Evolutionary conservation across 768 basidiomycete species (phyloP), one percentile per base, ranked within the genome.

Genomic region (Lentinula sp.): DNA sequence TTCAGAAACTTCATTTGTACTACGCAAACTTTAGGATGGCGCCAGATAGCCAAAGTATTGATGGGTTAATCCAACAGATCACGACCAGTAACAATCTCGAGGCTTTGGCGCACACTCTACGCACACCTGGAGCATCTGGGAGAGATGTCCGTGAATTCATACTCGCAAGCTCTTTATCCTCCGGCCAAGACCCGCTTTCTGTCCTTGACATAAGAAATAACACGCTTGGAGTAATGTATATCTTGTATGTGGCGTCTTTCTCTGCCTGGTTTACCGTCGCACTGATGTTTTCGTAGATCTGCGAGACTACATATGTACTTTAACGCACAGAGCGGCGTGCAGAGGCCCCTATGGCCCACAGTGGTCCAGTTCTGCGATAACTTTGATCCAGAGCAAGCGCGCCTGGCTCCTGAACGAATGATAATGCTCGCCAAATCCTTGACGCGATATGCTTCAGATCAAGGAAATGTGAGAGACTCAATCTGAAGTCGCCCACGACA

Each of bases 201-300:
- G 69, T 87, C 8, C 72, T 93, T 39, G 80, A 87, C 66, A 71
- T 84, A 28, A 71, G 74, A 35, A 67, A 66, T 35, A 81, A 90
- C 68, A 87, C 89, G 0, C 70, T 93, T 3, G 87, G 85, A 0
- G 79, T 85, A 45, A 70, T 93, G 45, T 88, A 85, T 66, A 89
- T 93, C 48, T 69, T 93, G 91, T 92, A 65, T 73, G 88, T 77
- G 37, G 36, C 46, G 51, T 18, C 55, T 41, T 45, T 45, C 43
- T 2, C 9, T 55, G 35, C 18, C 16, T 43, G 20, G 5, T 32
- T n/a, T 43, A 43, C 48, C 54, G 59, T 52, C 6, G 13, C 60
- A 52, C 37, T 53, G 37, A 39, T 51, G 23, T 43, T 32, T 36
- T 15, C 28, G 35, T n/a, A 60, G 59, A 49, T 63, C 61, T 66